Evolutionary conservation across 352 stramenopile species (phyloP), one percentile per base, ranked within the genome.

Genomic region (Pythium inflatum): DNA sequence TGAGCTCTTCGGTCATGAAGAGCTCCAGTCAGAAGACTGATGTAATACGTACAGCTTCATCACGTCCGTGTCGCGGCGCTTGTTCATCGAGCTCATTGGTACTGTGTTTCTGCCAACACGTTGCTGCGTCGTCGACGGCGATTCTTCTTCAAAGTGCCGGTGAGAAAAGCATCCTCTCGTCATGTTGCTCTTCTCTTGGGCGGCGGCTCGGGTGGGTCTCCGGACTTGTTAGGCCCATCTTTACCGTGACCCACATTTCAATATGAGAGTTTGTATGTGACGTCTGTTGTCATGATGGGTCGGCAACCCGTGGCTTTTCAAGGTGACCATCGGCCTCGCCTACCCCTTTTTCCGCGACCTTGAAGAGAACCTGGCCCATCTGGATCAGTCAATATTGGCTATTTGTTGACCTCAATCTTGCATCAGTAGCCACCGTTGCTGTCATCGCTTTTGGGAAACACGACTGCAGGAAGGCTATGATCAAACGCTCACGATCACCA

Each of bases 31-130:
- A 11, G 40, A 27, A 61, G 27, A 18, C 40, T 31, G 53, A 18
- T 36, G n/a, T 18, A 20, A n/a, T n/a, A 68, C 50, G 24, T 43
- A 95, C 83, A 97, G 85, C 78, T 97, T 97, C 89, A 97, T 97
- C 75, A 97, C 87, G 73, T 97, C 89, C 48, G 82, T 94, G 68
- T 95, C 88, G 61, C 87, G 85, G 59, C 89, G 88, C 71, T 92
- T 94, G 74, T 90, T 95, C 71, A 75, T 80, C 64, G 87, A 87
- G 75, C 64, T 81, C 82, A 91, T 93, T 63, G 27, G 76, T 43
- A 2, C 38, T 31, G 25, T 20, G 8, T n/a, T n/a, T n/a, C n/a
- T n/a, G n/a, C n/a, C n/a, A n/a, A n/a, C n/a, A n/a, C n/a, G n/a
- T n/a, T 41, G 45, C 36, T 45, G 7, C 31, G 20, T 59, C 41